phyloP scores from a whole-genome alignment of 208 protist species.

The Acanthamoeba triangularis region DNA sequence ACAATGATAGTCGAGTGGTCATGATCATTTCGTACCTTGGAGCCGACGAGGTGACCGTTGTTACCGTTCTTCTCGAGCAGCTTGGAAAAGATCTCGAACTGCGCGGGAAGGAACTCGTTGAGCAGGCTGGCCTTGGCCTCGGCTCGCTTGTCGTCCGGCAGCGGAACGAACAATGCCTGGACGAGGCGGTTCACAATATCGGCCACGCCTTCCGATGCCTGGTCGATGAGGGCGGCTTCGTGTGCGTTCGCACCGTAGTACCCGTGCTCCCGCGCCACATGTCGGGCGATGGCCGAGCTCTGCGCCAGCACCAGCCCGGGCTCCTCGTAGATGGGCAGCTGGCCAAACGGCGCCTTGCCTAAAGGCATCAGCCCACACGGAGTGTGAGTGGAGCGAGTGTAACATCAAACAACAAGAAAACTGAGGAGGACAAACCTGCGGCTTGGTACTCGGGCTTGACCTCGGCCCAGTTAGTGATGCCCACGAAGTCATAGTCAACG shows the following conservation, averaged over 20 bases:
- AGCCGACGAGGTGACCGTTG: slow-evolving; percentile 53
- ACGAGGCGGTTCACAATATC: neutral
- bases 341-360: slow-evolving; percentile 35
- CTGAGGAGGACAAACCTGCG: too few relatives aligned
- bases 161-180: neutral
- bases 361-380: too few relatives aligned
- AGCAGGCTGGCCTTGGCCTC: slow-evolving; percentile 3
- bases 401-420: too few relatives aligned
- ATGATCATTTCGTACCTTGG: too few relatives aligned
- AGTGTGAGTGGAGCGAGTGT: too few relatives aligned
- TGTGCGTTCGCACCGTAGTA: slow-evolving; percentile 4
- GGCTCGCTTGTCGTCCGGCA: neutral
- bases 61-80: slow-evolving; percentile 55
- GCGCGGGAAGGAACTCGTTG: neutral
- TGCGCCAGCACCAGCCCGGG: slow-evolving; percentile 45
- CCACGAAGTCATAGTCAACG: slow-evolving; percentile 35
- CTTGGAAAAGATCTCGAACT: neutral
- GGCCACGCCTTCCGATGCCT: neutral
- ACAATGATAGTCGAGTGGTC: too few relatives aligned
- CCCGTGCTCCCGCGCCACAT: slow-evolving; percentile 31
- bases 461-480: slow-evolving; percentile 16
- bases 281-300: slow-evolving; percentile 12
- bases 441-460: neutral
- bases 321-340: slow-evolving; percentile 60
- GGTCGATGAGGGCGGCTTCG: slow-evolving; percentile 52